Evolutionary conservation across 768 basidiomycete species (phyloP).

Genomic region (Basidioascus undulatus): DNA sequence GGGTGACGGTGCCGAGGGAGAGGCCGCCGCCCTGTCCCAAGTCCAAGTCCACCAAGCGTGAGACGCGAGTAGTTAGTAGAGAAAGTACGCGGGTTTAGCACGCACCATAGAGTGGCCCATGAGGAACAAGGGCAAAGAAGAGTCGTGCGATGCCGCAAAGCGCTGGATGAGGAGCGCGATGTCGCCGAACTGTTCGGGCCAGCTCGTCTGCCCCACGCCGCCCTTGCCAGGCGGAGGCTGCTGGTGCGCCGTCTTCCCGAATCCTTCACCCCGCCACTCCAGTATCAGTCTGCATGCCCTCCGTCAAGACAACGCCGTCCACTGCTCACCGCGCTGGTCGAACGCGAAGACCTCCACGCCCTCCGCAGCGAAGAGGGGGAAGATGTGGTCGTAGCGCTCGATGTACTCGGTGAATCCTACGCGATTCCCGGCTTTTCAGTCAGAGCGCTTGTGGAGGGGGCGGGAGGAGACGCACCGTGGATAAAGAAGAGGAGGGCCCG

Average conservation of each 20-base stretch:
- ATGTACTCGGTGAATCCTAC: slow-evolving; percentile 11
- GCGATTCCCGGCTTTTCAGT: no score
- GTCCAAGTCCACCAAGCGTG: slow-evolving; percentile 3
- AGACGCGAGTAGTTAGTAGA: background rate
- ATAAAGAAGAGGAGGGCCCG: no score
- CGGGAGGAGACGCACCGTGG: no score
- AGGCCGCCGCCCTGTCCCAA: slow-evolving; percentile 11
- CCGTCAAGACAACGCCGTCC: background rate
- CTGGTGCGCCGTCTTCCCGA: slow-evolving; percentile 9
- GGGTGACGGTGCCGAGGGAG: slow-evolving; percentile 5
- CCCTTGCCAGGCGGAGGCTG: slow-evolving; percentile 5
- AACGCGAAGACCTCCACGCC: slow-evolving; percentile 11
- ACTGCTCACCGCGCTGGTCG: slow-evolving; percentile 11
- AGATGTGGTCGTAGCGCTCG: slow-evolving; percentile 11
- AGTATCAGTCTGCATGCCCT: background rate
- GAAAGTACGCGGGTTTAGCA: background rate
- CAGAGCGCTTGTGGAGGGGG: no score
- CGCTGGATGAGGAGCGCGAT: slow-evolving; percentile 9
- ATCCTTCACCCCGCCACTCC: no score
- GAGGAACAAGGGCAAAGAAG: slow-evolving; percentile 6
- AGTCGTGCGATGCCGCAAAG: background rate
- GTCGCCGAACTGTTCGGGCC: slow-evolving; percentile 9
- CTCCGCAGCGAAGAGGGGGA: slow-evolving; percentile 6
- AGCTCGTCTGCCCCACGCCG: slow-evolving; percentile 6
- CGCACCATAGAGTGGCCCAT: slow-evolving; percentile 4